Conservation (phyloP, 768 basidiomycete genomes). For the Pleurotus salmoneostramineus region DNA sequence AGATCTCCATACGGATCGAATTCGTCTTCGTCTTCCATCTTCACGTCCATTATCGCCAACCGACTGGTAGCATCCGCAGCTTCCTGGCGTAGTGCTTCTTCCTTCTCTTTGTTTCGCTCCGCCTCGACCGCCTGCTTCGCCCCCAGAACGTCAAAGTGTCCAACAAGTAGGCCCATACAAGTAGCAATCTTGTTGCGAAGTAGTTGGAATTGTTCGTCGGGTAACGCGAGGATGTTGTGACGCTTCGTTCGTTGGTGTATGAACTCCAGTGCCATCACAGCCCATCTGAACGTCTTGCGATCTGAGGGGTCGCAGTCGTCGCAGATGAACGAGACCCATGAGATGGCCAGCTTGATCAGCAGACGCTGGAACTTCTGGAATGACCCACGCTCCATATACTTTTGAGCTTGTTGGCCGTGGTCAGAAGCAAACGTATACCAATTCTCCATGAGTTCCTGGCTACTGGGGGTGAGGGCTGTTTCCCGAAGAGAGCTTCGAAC, state of each 20-base stretch:
- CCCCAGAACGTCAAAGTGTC: conserved; percentile 97
- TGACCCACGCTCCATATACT: conserved; percentile 76
- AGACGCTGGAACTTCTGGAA: conserved; percentile 76
- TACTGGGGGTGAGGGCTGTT: conserved; percentile 36
- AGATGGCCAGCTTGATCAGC: conserved; percentile 87
- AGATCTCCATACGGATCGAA: conserved; percentile 25
- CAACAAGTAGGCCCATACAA: conserved; percentile 95
- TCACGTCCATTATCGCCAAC: not conserved
- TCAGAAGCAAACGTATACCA: conserved; percentile 98
- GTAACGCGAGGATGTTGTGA: conserved; percentile 79
- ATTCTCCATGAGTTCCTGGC: conserved; percentile 85
- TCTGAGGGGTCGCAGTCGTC: conserved; percentile 97
- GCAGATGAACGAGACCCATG: conserved; percentile 98
- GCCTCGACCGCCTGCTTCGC: conserved; percentile 88
- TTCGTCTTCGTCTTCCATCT: conserved; percentile 44
- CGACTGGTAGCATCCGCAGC: conserved; percentile 30
- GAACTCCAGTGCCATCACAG: conserved; percentile 93
- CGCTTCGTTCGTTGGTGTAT: conserved; percentile 83
- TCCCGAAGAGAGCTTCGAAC: conserved; percentile 67
- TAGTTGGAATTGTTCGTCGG: conserved; percentile 85
- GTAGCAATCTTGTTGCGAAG: conserved; percentile 88
- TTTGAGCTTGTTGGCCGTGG: conserved; percentile 86
- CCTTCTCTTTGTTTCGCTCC: conserved; percentile 86
- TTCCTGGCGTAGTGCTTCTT: conserved; percentile 53
- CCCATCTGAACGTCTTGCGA: conserved; percentile 96